Conservation (phyloP, 805 yeast genomes). For the Candida sphagnicola region DNA sequence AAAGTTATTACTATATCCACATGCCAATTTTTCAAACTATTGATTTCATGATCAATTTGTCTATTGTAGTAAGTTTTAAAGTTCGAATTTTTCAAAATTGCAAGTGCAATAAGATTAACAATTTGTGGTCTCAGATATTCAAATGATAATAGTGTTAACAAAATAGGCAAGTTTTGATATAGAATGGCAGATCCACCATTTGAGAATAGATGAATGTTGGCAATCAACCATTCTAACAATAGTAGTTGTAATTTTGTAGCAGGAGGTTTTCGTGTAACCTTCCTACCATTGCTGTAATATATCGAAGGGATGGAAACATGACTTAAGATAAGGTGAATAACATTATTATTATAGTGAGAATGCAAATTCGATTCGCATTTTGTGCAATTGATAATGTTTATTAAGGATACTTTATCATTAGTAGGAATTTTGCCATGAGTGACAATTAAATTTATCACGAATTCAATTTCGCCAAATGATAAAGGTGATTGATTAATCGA, state of each 20-base stretch:
- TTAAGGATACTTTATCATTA: neutral
- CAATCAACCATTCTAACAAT: slow-evolving; percentile 21
- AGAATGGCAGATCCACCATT: slow-evolving; percentile 9
- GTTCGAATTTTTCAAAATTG: slow-evolving; percentile 11
- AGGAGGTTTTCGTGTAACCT: slow-evolving; percentile 11
- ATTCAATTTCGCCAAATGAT: neutral
- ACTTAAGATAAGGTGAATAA: slow-evolving; percentile 8
- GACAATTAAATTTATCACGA: neutral
- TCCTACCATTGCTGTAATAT: slow-evolving; percentile 11
- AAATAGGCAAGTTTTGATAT: slow-evolving; percentile 12
- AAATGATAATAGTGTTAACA: slow-evolving; percentile 18
- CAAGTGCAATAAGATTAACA: slow-evolving; percentile 17
- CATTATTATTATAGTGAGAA: neutral
- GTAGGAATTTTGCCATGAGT: neutral
- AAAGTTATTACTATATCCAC: slow-evolving; percentile 25
- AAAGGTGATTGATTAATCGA: neutral
- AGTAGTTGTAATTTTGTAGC: slow-evolving; percentile 13
- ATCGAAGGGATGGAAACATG: slow-evolving; percentile 13
- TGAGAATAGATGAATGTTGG: slow-evolving; percentile 15
- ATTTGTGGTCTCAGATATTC: slow-evolving; percentile 21
- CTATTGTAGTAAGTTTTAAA: slow-evolving; percentile 9
- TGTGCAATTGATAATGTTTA: neutral
- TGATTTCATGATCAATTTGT: slow-evolving; percentile 6
- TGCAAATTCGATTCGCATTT: neutral
- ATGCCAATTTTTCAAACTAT: slow-evolving; percentile 24